Percentiles rank a stretch among this genome's conserved stretches.
phyloP scores from a whole-genome alignment of 371 early-diverging fungal genomes.

The Circinella umbellata region DNA sequence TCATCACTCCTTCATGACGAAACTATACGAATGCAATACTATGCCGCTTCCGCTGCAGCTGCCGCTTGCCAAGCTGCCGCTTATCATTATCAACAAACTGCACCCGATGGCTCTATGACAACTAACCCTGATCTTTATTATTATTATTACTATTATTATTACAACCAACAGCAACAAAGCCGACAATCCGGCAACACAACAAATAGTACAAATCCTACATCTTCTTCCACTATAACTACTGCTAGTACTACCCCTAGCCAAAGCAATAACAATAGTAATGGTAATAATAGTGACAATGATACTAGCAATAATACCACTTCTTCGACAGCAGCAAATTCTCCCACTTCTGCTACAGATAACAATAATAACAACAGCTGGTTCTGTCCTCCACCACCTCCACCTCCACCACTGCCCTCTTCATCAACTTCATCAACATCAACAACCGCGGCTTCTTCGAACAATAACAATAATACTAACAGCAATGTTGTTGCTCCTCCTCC shows the following conservation, averaged over 20 bases:
- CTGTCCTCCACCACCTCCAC: conserved; percentile 18
- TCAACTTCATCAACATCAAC: background rate
- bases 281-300: background rate
- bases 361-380: conserved; percentile 18
- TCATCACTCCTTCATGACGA: conserved; percentile 59
- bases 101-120: conserved; percentile 33
- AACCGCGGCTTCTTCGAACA: background rate
- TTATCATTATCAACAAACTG: conserved; percentile 38
- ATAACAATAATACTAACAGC: background rate
- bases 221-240: background rate
- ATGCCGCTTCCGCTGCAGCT: conserved; percentile 50
- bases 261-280: conserved; percentile 11
- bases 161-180: conserved; percentile 46
- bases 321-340: background rate
- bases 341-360: background rate
- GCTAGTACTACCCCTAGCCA: background rate
- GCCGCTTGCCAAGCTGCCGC: conserved; percentile 50
- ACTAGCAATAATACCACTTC: background rate
- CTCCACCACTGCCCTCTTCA: conserved; percentile 4
- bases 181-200: background rate
- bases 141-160: conserved; percentile 54
- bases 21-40: conserved; percentile 45
- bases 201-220: background rate
- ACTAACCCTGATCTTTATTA: conserved; percentile 46
- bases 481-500: conserved; percentile 14